Evolutionary conservation across 352 stramenopile species (phyloP).

Genomic region (Globisporangium heterothallicum): DNA sequence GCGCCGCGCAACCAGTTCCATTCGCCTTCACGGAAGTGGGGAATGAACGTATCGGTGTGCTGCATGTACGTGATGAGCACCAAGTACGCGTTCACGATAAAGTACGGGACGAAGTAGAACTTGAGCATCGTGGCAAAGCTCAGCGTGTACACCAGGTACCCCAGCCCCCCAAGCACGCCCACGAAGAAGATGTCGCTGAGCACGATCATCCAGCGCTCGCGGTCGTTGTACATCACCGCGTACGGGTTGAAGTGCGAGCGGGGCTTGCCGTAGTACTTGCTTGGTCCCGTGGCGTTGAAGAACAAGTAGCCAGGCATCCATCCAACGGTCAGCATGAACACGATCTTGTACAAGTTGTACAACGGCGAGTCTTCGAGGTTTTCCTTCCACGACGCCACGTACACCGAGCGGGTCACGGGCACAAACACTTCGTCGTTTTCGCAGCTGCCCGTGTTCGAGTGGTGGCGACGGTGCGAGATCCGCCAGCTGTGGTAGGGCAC

Average conservation of each 20-base stretch:
- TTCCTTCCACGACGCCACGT: conserved; percentile 48
- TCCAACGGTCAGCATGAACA: conserved; percentile 91
- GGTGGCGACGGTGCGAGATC: conserved; percentile 93
- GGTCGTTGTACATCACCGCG: conserved; percentile 92
- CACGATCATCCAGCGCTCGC: conserved; percentile 91
- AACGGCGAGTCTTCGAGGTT: conserved; percentile 93
- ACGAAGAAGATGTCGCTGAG: conserved; percentile 90
- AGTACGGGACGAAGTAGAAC: conserved; percentile 96
- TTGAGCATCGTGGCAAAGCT: conserved; percentile 82
- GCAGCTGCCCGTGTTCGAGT: conserved; percentile 93
- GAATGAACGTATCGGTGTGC: conserved; percentile 97
- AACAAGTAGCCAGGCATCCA: conserved; percentile 98
- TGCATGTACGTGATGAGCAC: conserved; percentile 98
- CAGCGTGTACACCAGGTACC: conserved; percentile 51
- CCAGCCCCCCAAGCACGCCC: conserved; percentile 48
- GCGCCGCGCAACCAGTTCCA: conserved; percentile 97
- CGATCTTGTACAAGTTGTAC: conserved; percentile 92
- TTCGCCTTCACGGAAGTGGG: conserved; percentile 91
- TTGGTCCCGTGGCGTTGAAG: conserved; percentile 92
- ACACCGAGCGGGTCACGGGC: conserved; percentile 78
- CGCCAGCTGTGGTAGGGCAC: conserved; percentile 99
- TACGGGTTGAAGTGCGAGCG: conserved; percentile 95
- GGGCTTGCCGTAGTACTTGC: conserved; percentile 82
- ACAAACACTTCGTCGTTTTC: conserved; percentile 98
- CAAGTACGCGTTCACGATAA: conserved; percentile 94